phyloP scores from a whole-genome alignment of 2,329 filamentous ascomycete species.

The Neofusicoccum ribis region DNA sequence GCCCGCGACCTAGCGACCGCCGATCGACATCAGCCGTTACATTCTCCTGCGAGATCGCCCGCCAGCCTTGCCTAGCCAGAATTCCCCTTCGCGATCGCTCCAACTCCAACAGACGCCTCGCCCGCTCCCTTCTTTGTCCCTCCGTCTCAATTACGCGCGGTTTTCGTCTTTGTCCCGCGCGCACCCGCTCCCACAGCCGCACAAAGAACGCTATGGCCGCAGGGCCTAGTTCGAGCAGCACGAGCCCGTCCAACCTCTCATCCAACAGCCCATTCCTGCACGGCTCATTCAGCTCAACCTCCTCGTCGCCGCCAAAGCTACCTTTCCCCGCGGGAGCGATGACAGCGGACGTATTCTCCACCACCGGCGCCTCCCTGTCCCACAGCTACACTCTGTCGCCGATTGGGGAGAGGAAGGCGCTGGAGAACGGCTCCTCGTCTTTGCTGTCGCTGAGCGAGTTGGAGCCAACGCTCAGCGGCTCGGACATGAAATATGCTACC shows the following conservation, averaged over 20 bases:
- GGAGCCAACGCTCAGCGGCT: slow-evolving; percentile 30
- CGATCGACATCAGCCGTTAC: slow-evolving; percentile 11
- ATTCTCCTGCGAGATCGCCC: slow-evolving; percentile 1
- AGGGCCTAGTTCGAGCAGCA: slow-evolving; percentile 44
- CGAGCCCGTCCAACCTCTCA: slow-evolving; percentile 41
- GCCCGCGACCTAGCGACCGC: neutral
- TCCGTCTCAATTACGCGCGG: slow-evolving; percentile 13
- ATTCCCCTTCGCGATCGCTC: neutral
- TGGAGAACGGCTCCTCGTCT: slow-evolving; percentile 38
- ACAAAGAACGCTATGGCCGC: slow-evolving; percentile 34
- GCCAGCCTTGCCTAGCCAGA: neutral
- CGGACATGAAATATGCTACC: slow-evolving; percentile 24
- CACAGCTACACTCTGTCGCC: slow-evolving; percentile 43
- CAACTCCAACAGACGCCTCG: neutral
- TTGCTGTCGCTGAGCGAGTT: slow-evolving; percentile 38
- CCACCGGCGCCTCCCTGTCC: slow-evolving; percentile 26
- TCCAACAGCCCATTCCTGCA: slow-evolving; percentile 39
- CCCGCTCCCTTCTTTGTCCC: slow-evolving; percentile 18
- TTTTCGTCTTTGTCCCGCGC: slow-evolving; percentile 16
- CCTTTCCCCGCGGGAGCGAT: slow-evolving; percentile 38
- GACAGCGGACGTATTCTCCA: slow-evolving; percentile 43
- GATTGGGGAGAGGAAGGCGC: slow-evolving; percentile 42
- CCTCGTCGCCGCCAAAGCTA: slow-evolving; percentile 41
- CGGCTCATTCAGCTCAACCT: slow-evolving; percentile 42
- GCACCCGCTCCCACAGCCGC: neutral